Evolutionary conservation across 2,329 filamentous ascomycete species (phyloP), one percentile per base, ranked within the genome.

Genomic region (Ascochyta lentis): DNA sequence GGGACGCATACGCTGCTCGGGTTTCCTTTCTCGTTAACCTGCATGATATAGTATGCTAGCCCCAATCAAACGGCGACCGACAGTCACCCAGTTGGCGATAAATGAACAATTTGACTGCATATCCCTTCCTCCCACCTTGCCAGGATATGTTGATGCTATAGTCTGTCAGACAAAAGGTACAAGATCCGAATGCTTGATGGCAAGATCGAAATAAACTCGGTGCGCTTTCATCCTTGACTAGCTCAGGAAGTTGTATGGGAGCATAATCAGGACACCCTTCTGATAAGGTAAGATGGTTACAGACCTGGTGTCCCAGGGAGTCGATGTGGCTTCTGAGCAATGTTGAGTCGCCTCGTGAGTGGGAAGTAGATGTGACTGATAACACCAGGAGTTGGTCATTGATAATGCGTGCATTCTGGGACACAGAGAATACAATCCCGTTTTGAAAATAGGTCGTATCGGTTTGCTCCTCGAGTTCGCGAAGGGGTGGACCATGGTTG

Each of bases 21-120:
- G 34, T 38, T 29, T 50, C 41, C 39, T 57, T 54, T 34, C 9
- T 26, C 40, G 9, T 44, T 9, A 19, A 4, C 12, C 10, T 15
- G 9, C 3, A 38, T 31, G 47, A 23, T 5, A 57, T 60, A 29
- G 26, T 61, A 44, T 39, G 44, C 64, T 61, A 67, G 9, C 31
- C 38, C 61, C 58, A 65, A 42, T 47, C 40, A 35, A 54, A 63
- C 16, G 58, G 66, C 49, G 64, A 56, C 24, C 64, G 51, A 41
- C 61, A 67, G 35, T 61, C 56, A 29, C 63, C 63, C 39, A 68
- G 39, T 38, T 49, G 41, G 38, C 44, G 49, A 59, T 64, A 63
- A 3, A 59, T 31, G 9, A 31, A 47, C 26, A 64, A 24, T 23
- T 56, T 39, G 26, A 67, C 54, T 0, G 38, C 22, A 43, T 60